Percentiles rank a stretch among this genome's conserved stretches.
Evolutionary conservation across 176 grass and related monocot genomes (phyloP).

Genomic region (Triticum turgidum): DNA sequence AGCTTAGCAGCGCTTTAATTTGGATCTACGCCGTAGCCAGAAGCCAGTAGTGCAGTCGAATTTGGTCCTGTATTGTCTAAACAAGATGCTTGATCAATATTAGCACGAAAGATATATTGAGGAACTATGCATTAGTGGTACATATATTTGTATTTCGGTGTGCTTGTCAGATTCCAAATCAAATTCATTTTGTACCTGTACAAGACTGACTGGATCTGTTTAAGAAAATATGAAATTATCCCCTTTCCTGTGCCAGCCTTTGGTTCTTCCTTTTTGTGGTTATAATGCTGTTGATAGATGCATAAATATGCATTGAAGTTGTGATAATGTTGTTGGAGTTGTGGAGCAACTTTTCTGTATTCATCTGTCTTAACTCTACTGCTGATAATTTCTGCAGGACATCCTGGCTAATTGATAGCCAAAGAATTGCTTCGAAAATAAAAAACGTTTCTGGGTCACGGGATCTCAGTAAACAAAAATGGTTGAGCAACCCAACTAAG

Average conservation of each 20-base stretch:
- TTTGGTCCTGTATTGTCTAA: neutral
- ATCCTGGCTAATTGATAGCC: conserved; percentile 90
- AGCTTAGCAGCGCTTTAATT: neutral
- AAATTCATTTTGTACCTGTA: neutral
- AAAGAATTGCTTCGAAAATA: conserved; percentile 92
- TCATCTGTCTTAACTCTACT: conserved; percentile 11
- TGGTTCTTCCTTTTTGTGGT: conserved; percentile 2
- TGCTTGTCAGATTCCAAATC: conserved; percentile 5
- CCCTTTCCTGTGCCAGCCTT: neutral
- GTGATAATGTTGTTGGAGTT: neutral
- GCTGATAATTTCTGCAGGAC: conserved; percentile 57
- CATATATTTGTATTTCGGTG: neutral
- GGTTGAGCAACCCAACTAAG: conserved; percentile 79
- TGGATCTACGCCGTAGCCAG: neutral
- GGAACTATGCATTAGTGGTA: neutral
- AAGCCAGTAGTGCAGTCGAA: neutral
- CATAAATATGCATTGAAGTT: conserved; percentile 7
- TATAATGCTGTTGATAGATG: neutral
- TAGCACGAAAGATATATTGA: neutral
- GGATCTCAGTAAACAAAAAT: conserved; percentile 69
- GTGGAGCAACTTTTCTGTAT: neutral
- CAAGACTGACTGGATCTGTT: neutral
- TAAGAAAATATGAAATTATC: conserved; percentile 15
- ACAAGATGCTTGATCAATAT: neutral
- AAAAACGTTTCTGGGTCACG: conserved; percentile 70